Evolutionary conservation across 2,329 filamentous ascomycete species (phyloP).

Genomic region (Cryphonectria carpinicola): DNA sequence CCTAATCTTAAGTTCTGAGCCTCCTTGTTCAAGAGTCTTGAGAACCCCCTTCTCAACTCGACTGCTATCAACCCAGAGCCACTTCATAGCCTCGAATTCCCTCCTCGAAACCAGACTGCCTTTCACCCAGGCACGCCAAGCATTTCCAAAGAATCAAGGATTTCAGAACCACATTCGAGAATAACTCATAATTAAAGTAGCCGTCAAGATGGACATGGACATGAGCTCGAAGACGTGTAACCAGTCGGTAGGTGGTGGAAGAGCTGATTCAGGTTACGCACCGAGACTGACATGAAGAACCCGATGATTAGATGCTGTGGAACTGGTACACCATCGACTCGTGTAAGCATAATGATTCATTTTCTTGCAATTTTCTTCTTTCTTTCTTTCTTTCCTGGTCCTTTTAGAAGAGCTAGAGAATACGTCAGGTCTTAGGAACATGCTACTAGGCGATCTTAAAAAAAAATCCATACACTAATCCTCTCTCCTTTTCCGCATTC

Average conservation of each 20-base stretch:
- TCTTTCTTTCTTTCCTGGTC: too few species aligned
- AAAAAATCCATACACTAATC: neutral
- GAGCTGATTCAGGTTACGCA: too few species aligned
- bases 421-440: neutral
- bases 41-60: neutral
- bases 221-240: constrained; percentile 23
- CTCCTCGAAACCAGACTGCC: neutral
- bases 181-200: too few species aligned
- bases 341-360: constrained; percentile 5
- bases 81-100: too few species aligned
- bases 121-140: neutral
- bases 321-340: constrained; percentile 30
- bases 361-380: neutral
- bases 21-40: too few species aligned
- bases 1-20: too few species aligned
- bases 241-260: constrained; percentile 24
- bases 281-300: neutral
- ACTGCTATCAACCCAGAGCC: neutral
- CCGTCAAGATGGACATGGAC: constrained; percentile 25
- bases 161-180: neutral
- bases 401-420: neutral
- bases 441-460: neutral
- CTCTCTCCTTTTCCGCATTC: too few species aligned
- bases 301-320: constrained; percentile 24
- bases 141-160: neutral